Evolutionary conservation across 2,329 filamentous ascomycete genomes (phyloP), one percentile per base, ranked within the genome.

Genomic region (Penicillium vulpinum): DNA sequence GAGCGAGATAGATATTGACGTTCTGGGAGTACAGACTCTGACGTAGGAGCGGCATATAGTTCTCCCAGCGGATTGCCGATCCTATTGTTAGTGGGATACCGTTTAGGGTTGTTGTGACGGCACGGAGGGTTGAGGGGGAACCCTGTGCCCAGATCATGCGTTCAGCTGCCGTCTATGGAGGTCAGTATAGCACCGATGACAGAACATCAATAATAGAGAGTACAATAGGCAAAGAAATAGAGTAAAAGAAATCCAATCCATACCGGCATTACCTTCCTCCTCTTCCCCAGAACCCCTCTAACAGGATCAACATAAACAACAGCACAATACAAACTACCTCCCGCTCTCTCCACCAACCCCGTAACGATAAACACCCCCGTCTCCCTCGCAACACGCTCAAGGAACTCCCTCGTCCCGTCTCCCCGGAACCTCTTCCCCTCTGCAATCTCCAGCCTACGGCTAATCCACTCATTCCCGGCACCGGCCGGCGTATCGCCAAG

Each of bases 31-130:
- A 97, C 29, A 97, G 80, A 8, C 86, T 83, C 71, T 96, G 89
- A 21, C 92, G 84, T 7, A 96, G 79, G 16, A 96, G 79, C 0
- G 92, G 92, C 92, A 96, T 96, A 77, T 93, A 96, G 73, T 90
- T 96, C 74, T 97, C 92, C 92, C 92, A 96, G 80, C 92, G 96
- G 63, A 97, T 95, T 3, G 91, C 92, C 2, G 89, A 86, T 0
- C 88, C 92, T 57, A 97, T 82, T 56, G 90, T 92, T 57, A 97
- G 75, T 59, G 85, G 86, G 4, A 91, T 84, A 46, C 91, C 91
- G 59, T 88, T 88, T 72, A 96, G 91, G 21, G 80, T 84, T 1
- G 91, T 91, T 28, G 85, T 88, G 0, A 96, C 86, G 3, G 92
- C 92, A 58, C 85, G 85, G 26, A 97, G 82, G 4, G 91, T 94